These are phyloP conservation scores for Primulina huaijiensis DNA, from an alignment of 257 asterid species.

Conservation along the genomic window DNA sequence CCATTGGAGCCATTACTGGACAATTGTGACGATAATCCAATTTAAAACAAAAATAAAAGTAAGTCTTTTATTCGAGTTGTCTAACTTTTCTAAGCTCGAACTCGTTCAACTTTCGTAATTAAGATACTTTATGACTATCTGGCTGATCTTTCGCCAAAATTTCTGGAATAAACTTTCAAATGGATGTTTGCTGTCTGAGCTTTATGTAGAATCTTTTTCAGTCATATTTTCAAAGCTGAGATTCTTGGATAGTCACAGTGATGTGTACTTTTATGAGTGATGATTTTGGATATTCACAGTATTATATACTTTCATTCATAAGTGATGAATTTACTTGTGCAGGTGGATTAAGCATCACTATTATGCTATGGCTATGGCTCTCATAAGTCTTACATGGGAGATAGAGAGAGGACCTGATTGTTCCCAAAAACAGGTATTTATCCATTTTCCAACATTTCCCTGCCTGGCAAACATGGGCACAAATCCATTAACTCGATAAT, in stretches of 20 bases:
- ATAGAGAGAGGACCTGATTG: constrained; percentile 81
- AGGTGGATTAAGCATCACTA: constrained; percentile 99
- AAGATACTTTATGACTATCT: not conserved
- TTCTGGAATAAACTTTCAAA: not conserved
- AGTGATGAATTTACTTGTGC: constrained; percentile 23
- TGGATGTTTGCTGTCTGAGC: constrained; percentile 1
- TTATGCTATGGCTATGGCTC: constrained; percentile 94
- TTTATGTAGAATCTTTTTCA: constrained; percentile 5
- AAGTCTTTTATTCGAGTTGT: not conserved
- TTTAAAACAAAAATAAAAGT: no score
- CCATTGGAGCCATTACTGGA: no score
- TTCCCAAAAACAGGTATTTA: constrained; percentile 73
- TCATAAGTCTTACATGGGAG: constrained; percentile 98
- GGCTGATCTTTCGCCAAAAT: not conserved
- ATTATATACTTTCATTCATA: no score
- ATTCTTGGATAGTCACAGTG: not conserved
- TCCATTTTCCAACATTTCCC: not conserved
- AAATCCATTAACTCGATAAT: constrained; percentile 12
- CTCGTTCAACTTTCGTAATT: not conserved
- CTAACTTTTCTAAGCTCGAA: no score
- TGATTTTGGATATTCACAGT: constrained; percentile 3
- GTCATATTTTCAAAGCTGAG: constrained; percentile 2
- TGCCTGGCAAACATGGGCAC: not conserved
- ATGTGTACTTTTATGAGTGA: not conserved
- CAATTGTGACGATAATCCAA: not conserved